phyloP scores from a whole-genome alignment of 177 flowering plant species.

The Tripterygium wilfordii region DNA sequence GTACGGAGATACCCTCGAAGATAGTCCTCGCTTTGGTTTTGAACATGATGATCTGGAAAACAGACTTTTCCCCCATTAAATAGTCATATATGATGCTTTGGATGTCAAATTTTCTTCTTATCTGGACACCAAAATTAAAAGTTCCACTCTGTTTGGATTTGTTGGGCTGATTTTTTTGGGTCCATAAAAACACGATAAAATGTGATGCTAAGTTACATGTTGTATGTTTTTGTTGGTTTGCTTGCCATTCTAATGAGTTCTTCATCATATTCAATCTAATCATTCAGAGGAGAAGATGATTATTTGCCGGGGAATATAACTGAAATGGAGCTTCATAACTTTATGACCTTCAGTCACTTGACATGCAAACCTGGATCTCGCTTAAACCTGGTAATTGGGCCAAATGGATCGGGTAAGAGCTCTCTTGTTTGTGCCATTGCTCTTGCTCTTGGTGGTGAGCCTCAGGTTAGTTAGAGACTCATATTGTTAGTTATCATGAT shows the following conservation, averaged over 20 bases:
- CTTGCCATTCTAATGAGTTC: not conserved
- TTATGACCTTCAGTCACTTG: slow-evolving; percentile 72
- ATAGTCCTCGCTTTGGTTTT: too few species aligned
- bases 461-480: slow-evolving; percentile 49
- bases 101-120: too few species aligned
- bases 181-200: too few species aligned
- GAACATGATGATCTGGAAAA: too few species aligned
- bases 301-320: slow-evolving; percentile 81
- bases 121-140: too few species aligned
- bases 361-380: slow-evolving; percentile 77
- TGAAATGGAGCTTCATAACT: slow-evolving; percentile 80
- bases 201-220: too few species aligned
- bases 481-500: not conserved
- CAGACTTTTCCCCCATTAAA: too few species aligned
- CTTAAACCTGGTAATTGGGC: slow-evolving; percentile 86
- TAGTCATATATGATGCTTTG: too few species aligned
- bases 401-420: slow-evolving; percentile 96
- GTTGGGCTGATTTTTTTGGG: too few species aligned
- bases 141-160: too few species aligned
- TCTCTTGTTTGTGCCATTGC: slow-evolving; percentile 97
- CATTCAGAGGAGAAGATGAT: slow-evolving; percentile 75
- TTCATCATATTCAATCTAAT: not conserved
- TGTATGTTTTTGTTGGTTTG: too few species aligned
- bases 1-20: too few species aligned
- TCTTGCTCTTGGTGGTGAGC: slow-evolving; percentile 93